phyloP scores from a whole-genome alignment of 345 rosid genomes.

The rapeseed (Brassica napus) region DNA sequence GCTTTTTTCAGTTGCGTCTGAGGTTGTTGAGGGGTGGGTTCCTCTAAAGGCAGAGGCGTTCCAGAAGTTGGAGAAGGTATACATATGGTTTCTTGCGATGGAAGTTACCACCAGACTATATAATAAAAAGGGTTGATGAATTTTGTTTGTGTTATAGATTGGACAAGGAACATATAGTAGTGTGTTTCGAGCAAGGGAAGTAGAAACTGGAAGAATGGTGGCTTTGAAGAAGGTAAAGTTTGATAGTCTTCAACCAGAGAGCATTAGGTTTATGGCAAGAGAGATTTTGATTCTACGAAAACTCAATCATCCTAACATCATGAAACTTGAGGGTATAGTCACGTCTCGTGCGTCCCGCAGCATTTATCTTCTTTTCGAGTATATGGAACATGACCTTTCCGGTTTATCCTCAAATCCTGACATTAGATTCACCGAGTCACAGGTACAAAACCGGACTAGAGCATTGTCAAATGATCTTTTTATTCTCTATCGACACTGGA shows the following conservation, averaged over 20 bases:
- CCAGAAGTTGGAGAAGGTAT: constrained; percentile 78
- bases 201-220: constrained; percentile 63
- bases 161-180: constrained; percentile 93
- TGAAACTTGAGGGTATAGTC: constrained; percentile 68
- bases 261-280: constrained; percentile 80
- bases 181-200: constrained; percentile 73
- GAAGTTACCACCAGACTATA: not conserved
- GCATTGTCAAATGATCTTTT: too few relatives aligned
- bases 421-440: constrained; percentile 58
- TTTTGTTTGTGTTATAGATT: constrained; percentile 45
- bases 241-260: constrained; percentile 70
- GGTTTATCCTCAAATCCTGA: constrained; percentile 60
- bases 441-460: constrained; percentile 40
- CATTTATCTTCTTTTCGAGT: constrained; percentile 71
- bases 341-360: constrained; percentile 62
- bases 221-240: constrained; percentile 80
- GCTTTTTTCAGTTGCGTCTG: constrained; percentile 65
- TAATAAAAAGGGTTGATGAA: not conserved
- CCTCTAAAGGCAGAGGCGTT: constrained; percentile 69
- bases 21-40: constrained; percentile 77
- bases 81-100: constrained; percentile 17
- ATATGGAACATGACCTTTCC: constrained; percentile 86
- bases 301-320: constrained; percentile 76
- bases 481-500: not conserved
- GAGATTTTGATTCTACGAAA: constrained; percentile 73